Conservation (phyloP, 345 rosid genomes). For the Gossypium australe region DNA sequence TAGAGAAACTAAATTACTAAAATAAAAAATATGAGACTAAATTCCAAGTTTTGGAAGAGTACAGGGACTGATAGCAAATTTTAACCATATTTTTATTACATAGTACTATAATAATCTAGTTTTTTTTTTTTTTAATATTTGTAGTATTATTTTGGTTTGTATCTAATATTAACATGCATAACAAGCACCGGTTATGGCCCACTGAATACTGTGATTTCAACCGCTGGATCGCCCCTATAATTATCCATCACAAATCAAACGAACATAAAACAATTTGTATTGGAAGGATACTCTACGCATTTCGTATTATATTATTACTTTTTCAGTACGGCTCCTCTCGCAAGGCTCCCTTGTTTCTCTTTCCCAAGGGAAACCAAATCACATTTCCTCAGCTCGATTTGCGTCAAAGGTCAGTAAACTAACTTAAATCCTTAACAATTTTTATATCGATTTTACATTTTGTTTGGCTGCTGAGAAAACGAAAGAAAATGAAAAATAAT, state of each 20-base stretch:
- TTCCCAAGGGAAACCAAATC: background rate
- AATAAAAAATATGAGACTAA: no score
- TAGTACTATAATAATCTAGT: no score
- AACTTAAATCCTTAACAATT: background rate
- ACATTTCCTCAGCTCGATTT: background rate
- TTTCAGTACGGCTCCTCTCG: background rate
- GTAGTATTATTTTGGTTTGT: no score
- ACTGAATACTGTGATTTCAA: background rate
- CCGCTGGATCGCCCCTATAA: background rate
- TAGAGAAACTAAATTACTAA: no score
- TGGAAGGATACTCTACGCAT: background rate
- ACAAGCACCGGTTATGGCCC: background rate
- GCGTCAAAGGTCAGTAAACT: background rate
- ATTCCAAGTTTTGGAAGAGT: no score
- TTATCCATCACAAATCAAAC: background rate
- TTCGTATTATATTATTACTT: background rate
- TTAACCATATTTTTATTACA: no score
- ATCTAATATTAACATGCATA: no score
- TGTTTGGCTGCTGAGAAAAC: constrained; percentile 1
- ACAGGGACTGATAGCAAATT: no score
- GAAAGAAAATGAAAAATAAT: background rate
- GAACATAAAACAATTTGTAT: background rate
- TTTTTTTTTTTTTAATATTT: no score
- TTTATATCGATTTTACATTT: background rate
- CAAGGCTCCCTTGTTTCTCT: background rate